Percentiles rank a stretch among this genome's conserved stretches.
These are phyloP conservation scores for Hypericum androsaemum DNA, from an alignment of 345 rosid genomes.

Conservation along the genomic window DNA sequence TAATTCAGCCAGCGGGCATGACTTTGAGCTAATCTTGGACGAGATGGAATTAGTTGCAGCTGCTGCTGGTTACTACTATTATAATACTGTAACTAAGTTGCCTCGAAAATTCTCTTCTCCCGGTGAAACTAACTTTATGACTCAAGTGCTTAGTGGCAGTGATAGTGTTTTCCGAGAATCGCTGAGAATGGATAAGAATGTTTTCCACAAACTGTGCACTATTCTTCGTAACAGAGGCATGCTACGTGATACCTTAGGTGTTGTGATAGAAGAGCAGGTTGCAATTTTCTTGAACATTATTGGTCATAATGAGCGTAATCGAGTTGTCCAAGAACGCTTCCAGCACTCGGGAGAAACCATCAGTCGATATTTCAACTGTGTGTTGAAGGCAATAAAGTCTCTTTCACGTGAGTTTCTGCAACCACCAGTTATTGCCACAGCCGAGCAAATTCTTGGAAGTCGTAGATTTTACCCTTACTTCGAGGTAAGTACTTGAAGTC, in stretches of 20 bases:
- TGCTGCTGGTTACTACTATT: slow-evolving; percentile 59
- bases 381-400: slow-evolving; percentile 68
- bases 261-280: slow-evolving; percentile 65
- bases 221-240: slow-evolving; percentile 46
- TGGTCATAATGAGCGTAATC: slow-evolving; percentile 74
- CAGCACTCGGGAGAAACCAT: slow-evolving; percentile 79
- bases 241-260: slow-evolving; percentile 58
- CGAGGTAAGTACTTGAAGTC: slow-evolving; percentile 32
- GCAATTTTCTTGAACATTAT: slow-evolving; percentile 67
- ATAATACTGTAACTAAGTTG: slow-evolving; percentile 34
- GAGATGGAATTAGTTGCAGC: slow-evolving; percentile 83
- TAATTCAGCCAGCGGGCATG: slow-evolving; percentile 34
- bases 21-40: slow-evolving; percentile 57
- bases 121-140: slow-evolving; percentile 38
- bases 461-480: slow-evolving; percentile 63
- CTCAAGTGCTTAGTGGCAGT: slow-evolving; percentile 40
- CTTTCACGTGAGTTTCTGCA: slow-evolving; percentile 54
- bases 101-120: slow-evolving; percentile 26
- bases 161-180: slow-evolving; percentile 48
- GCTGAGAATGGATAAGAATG: slow-evolving; percentile 72
- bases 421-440: slow-evolving; percentile 31
- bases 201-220: slow-evolving; percentile 48
- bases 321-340: slow-evolving; percentile 68
- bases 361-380: slow-evolving; percentile 73
- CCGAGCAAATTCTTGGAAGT: slow-evolving; percentile 34